Percentiles rank a stretch among this genome's conserved stretches.
Evolutionary conservation across 257 asterid species (phyloP).

Genomic region (Handroanthus guayacan): DNA sequence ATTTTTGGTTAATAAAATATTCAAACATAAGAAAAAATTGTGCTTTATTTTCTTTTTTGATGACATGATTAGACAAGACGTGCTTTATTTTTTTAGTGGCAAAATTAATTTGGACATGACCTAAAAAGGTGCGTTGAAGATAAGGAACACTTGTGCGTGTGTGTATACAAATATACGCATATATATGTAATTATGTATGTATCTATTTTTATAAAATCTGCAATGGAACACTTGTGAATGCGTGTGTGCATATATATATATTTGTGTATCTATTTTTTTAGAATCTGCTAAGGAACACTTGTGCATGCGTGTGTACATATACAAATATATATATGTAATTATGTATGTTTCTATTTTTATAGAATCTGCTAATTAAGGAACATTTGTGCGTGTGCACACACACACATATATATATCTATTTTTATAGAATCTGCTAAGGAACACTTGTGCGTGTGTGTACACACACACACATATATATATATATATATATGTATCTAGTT

Average conservation of each 20-base stretch:
- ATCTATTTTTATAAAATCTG: no score
- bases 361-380: no score
- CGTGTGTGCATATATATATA: background rate
- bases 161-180: no score
- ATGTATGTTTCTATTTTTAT: no score
- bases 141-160: background rate
- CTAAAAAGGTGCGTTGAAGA: slow-evolving; percentile 2
- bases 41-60: background rate
- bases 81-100: background rate
- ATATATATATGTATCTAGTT: no score
- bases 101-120: background rate
- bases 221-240: no score
- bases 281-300: no score
- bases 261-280: no score
- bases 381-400: no score
- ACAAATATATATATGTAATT: background rate
- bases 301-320: background rate
- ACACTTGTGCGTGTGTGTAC: no score
- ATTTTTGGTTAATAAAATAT: background rate
- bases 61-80: background rate
- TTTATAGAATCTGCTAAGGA: no score
- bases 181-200: no score
- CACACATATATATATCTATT: background rate
- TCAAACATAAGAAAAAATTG: background rate
- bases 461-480: background rate